These are phyloP conservation scores for Penicillium desertorum DNA, from an alignment of 495 filamentous ascomycete species.

Conservation along the genomic window DNA sequence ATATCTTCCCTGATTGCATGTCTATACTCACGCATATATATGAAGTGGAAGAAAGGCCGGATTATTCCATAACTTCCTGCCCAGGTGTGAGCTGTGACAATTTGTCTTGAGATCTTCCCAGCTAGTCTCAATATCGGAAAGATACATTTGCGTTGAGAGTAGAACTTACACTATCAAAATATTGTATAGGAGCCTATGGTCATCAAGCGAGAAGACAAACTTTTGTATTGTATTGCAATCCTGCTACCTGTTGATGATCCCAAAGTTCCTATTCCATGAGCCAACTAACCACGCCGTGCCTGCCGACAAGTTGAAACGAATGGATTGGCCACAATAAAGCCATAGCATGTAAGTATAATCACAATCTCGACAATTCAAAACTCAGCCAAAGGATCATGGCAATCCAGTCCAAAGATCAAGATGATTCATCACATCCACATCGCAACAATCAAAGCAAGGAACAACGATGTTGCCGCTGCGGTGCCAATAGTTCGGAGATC, in stretches of 20 bases:
- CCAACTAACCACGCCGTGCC: neutral
- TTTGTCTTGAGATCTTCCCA: slow-evolving; percentile 1
- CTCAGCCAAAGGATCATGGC: slow-evolving; percentile 3
- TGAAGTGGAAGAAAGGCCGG: neutral
- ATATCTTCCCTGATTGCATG: slow-evolving; percentile 1
- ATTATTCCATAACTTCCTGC: neutral
- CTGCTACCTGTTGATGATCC: neutral
- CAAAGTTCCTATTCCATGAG: neutral
- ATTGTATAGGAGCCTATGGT: neutral
- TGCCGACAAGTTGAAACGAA: neutral
- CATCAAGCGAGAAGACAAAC: neutral
- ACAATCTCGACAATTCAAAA: slow-evolving; percentile 3
- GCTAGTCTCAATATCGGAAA: slow-evolving; percentile 5
- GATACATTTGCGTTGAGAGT: neutral
- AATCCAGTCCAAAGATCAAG: slow-evolving; percentile 5
- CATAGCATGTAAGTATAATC: slow-evolving; percentile 15
- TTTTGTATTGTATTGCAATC: neutral
- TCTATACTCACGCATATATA: neutral
- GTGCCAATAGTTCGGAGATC: slow-evolving; percentile 20
- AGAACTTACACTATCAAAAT: neutral
- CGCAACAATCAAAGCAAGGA: slow-evolving; percentile 29
- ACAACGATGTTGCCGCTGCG: slow-evolving; percentile 26
- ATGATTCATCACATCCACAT: slow-evolving; percentile 25
- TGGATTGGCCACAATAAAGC: slow-evolving; percentile 11
- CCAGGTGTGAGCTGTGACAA: neutral